Percentiles rank a stretch among this genome's conserved stretches.
These are phyloP conservation scores for Botryotinia narcissicola DNA, from an alignment of 2,329 filamentous ascomycete genomes.

Conservation along the genomic window DNA sequence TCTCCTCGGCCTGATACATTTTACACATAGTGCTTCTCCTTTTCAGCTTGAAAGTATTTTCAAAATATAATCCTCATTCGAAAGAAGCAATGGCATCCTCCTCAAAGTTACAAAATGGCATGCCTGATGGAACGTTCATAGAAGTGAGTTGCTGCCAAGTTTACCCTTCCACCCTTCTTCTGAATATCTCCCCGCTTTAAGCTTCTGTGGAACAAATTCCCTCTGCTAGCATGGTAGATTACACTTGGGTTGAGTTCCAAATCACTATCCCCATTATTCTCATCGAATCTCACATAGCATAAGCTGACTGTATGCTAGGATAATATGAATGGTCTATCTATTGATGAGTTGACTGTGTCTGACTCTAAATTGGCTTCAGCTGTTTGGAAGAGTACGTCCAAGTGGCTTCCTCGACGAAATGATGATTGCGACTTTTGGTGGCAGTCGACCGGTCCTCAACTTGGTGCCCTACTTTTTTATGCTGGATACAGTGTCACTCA, in stretches of 20 bases:
- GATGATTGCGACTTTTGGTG: neutral
- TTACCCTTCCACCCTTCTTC: neutral
- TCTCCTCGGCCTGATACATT: neutral
- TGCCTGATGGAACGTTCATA: neutral
- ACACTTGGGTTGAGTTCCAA: neutral
- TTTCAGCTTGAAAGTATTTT: neutral
- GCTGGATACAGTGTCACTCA: neutral
- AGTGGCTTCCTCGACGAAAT: neutral
- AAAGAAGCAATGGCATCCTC: neutral
- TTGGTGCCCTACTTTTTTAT: neutral
- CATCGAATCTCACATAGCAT: neutral
- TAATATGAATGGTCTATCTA: neutral
- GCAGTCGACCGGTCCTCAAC: conserved; percentile 2
- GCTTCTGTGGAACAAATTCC: neutral
- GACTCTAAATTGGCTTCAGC: neutral
- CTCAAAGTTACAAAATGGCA: neutral
- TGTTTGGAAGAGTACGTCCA: neutral
- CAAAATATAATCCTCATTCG: neutral
- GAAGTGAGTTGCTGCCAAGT: neutral
- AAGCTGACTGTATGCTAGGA: neutral
- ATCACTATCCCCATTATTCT: neutral
- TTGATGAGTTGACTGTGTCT: neutral
- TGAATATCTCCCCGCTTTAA: neutral
- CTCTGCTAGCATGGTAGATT: neutral
- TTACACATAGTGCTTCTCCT: no score